Conservation (phyloP, 2,329 filamentous ascomycete species). For the Alternaria incomplexa region DNA sequence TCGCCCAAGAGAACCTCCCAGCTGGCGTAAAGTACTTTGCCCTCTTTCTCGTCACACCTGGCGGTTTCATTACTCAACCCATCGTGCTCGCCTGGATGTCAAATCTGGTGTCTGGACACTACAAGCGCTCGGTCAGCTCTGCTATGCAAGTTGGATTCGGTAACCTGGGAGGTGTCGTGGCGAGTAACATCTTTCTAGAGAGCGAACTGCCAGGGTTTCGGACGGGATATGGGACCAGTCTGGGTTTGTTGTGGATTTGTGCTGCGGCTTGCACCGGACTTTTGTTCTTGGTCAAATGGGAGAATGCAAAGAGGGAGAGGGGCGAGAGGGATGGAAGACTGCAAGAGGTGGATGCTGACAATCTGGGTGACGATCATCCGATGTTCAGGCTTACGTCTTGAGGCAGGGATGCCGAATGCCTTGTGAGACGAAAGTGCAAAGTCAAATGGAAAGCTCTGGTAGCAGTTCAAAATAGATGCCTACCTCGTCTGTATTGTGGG, state of each 20-base stretch:
- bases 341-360: constrained; percentile 51
- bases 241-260: constrained; percentile 59
- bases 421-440: not conserved
- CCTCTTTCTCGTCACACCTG: constrained; percentile 61
- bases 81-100: constrained; percentile 63
- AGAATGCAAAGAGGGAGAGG: constrained; percentile 57
- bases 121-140: constrained; percentile 60
- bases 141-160: constrained; percentile 58
- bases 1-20: constrained; percentile 54
- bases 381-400: constrained; percentile 53
- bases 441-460: not conserved
- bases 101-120: constrained; percentile 64
- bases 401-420: not conserved
- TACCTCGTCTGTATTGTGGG: not conserved
- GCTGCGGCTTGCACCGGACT: constrained; percentile 52
- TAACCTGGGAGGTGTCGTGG: constrained; percentile 59
- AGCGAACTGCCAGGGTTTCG: constrained; percentile 55
- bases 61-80: constrained; percentile 62
- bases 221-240: constrained; percentile 57
- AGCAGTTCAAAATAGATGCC: not conserved
- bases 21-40: constrained; percentile 60
- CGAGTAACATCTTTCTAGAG: constrained; percentile 57
- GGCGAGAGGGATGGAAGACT: constrained; percentile 56
- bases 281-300: constrained; percentile 50
- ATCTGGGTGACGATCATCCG: constrained; percentile 61